Percentiles rank a stretch among this genome's conserved stretches.
These are phyloP conservation scores for Russula dissimulans DNA, from an alignment of 768 basidiomycete genomes.

Conservation along the genomic window DNA sequence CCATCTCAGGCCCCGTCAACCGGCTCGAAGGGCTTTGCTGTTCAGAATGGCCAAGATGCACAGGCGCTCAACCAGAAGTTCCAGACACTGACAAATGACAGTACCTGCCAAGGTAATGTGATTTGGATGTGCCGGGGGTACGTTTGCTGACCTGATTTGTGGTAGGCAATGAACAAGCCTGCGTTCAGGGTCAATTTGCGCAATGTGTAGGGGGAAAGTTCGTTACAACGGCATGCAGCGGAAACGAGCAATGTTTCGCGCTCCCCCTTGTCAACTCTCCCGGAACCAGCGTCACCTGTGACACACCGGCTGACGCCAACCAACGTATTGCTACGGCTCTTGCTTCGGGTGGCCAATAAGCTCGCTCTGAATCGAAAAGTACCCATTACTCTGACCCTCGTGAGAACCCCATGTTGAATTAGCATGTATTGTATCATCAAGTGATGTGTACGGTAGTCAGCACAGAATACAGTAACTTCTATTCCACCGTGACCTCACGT, in stretches of 20 bases:
- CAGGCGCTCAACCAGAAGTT: slow-evolving; percentile 31
- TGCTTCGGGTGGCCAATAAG: not conserved
- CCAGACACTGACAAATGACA: slow-evolving; percentile 22
- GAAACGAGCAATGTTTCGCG: slow-evolving; percentile 28
- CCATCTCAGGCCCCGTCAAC: not conserved
- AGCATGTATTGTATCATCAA: not conserved
- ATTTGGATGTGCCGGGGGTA: not conserved
- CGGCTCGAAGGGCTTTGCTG: slow-evolving; percentile 12
- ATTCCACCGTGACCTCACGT: too few species aligned
- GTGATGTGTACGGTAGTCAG: too few species aligned
- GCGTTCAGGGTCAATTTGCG: slow-evolving; percentile 31
- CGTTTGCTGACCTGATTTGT: not conserved
- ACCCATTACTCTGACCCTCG: too few species aligned
- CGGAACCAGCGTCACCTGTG: slow-evolving; percentile 34
- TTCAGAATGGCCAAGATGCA: slow-evolving; percentile 30
- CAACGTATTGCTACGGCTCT: slow-evolving; percentile 31
- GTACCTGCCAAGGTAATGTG: slow-evolving; percentile 27
- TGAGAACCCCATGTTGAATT: not conserved
- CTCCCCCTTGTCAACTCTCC: slow-evolving; percentile 34
- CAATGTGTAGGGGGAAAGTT: slow-evolving; percentile 34
- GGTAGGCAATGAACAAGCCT: slow-evolving; percentile 29
- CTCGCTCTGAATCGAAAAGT: too few species aligned
- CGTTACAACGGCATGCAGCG: slow-evolving; percentile 26
- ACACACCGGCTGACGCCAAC: slow-evolving; percentile 27
- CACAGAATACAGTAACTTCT: too few species aligned